A percentile compares a stretch with the other conserved stretches of the same genome.
Evolutionary conservation across 768 basidiomycete genomes (phyloP).

Genomic region (Amanita subjunquillea): DNA sequence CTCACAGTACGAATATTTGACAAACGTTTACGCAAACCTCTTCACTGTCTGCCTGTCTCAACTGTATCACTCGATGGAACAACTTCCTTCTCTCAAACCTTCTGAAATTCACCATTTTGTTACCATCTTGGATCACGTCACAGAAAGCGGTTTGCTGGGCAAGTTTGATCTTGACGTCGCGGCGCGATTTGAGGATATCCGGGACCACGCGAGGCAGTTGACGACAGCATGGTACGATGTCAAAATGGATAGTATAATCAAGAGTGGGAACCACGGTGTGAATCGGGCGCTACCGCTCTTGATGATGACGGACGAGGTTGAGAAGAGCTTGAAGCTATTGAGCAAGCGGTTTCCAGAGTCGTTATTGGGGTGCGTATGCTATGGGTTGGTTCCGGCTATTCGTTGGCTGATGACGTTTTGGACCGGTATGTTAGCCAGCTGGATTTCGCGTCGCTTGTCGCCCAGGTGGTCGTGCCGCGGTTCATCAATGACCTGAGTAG

Average conservation of each 20-base stretch:
- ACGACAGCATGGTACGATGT: constrained; percentile 50
- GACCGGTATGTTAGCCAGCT: constrained; percentile 34
- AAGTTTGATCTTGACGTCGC: constrained; percentile 66
- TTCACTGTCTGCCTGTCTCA: constrained; percentile 83
- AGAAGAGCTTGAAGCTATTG: constrained; percentile 73
- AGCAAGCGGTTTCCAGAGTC: constrained; percentile 85
- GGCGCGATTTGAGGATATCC: constrained; percentile 57
- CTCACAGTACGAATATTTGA: constrained; percentile 55
- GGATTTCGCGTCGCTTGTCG: constrained; percentile 66
- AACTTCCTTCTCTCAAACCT: constrained; percentile 62
- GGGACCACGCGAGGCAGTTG: constrained; percentile 52
- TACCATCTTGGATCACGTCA: constrained; percentile 59
- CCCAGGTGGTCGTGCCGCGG: constrained; percentile 59
- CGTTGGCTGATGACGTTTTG: constrained; percentile 1
- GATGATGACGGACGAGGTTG: constrained; percentile 80
- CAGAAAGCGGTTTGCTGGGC: constrained; percentile 58
- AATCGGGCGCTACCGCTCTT: constrained; percentile 76
- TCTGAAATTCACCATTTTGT: constrained; percentile 59
- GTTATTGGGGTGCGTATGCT: constrained; percentile 55
- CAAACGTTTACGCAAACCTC: constrained; percentile 56
- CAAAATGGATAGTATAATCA: constrained; percentile 54
- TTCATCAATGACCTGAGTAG: constrained; percentile 57
- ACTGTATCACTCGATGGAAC: constrained; percentile 77
- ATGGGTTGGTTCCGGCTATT: not conserved
- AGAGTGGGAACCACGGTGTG: constrained; percentile 48